Base-by-base conservation (phyloP, 1,139 yeast species). In the Scheffersomyces insectosa region DNA sequence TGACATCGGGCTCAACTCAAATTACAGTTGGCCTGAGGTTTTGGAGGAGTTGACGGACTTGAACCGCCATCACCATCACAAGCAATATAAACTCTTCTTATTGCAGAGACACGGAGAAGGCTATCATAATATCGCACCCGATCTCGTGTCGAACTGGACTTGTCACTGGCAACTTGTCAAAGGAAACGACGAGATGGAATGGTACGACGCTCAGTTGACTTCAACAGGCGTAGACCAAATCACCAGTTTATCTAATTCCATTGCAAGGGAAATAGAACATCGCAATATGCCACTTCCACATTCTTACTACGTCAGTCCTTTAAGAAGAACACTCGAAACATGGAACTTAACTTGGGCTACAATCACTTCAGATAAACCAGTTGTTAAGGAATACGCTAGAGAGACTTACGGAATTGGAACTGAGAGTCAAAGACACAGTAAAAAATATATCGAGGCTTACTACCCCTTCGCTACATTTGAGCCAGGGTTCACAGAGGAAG, bases 51-150 rank as follows among this genome's bases (percentile, higher is more conserved):
- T 51, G n/a, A 8, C 31, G 2, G 40, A 30, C 5, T 30, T 42
- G 38, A 52, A 52, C 42, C 13, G 9, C 3, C 30, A 42, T 13
- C 20, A 33, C 32, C 31, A 29, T 8, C 11, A 31, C 12, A 34
- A 40, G 27, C 12, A 25, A 14, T 48, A 42, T 40, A 71, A 70
- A 44, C 51, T 71, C n/a, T 49, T 72, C 12, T 66, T 66, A 31
- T 49, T 68, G 11, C 75, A 68, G 37, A 60, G 77, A 48, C 77
- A 72, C 44, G 75, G 74, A 6, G 68, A 70, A 52, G 77, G 75
- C 1, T 67, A 51, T 48, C 77, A 72, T 45, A 72, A 72, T 43
- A 57, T 62, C 16, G 74, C 68, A 0, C 62, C 62, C 2, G 40
- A 47, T 0, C 10, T 31, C 11, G 34, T 31, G 11, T 15, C 34